Base-by-base conservation (phyloP, 2,329 filamentous ascomycete species). In the Biscogniauxia marginata region DNA sequence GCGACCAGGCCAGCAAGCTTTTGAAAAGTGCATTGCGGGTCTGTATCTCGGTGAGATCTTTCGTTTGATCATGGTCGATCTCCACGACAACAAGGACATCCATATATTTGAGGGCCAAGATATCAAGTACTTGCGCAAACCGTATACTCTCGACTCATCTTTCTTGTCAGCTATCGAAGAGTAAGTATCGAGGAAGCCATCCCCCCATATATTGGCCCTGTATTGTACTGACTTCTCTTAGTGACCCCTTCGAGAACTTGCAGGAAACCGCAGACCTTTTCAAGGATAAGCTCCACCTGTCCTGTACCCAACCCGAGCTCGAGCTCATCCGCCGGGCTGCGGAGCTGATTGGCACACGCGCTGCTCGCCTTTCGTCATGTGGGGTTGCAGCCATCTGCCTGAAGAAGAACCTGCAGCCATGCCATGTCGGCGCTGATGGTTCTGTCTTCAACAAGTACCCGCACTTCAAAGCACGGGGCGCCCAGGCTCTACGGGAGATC, bases 371-470 rank as follows among this genome's bases (percentile, higher is more conserved):
- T 52, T 96, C 93, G 16, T 88, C 93, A 22, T 98, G 95, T 70
- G 95, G 95, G 76, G 91, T 99, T 53, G 92, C 93, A 11, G 95
- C 93, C 56, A 97, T 99, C 70, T 92, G 90, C 83, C 96, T 88
- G 78, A 98, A 98, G 87, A 98, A 97, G 84, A 84, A 85, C 65
- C 93, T 93, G 75, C 77, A 89, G 70, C 83, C 84, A 39, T 96
- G 91, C 79, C 95, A 98, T 74, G 95, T 99, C 45, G 95, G 95
- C 67, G 95, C 95, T 51, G 95, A 99, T 71, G 95, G 95, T 39
- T 96, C 91, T 18, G 93, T 99, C 53, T 99, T 99, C 80, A 97
- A 96, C 83, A 98, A 98, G 75, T 99, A 99, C 77, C 95, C 95
- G 11, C 90, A 96, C 77, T 99, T 99, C 84, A 97, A 97, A 82